Percentiles rank a stretch among this genome's conserved stretches.
Evolutionary conservation across 129 eudicot species (phyloP).

Genomic region (Pseudognaphalium luteoalbum): DNA sequence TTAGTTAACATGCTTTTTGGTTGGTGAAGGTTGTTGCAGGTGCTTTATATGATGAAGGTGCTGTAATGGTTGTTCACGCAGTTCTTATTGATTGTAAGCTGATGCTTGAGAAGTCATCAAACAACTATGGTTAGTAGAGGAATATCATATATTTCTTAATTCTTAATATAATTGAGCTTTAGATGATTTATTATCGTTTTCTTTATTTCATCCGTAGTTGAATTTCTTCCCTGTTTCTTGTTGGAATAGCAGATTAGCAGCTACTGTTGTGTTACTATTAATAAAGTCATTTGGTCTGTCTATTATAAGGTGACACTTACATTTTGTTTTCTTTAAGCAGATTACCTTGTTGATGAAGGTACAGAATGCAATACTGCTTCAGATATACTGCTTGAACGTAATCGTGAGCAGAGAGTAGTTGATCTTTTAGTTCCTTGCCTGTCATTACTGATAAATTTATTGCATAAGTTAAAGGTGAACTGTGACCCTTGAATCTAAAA

Average conservation of each 20-base stretch:
- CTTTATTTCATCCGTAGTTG: not conserved
- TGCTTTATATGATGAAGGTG: conserved; percentile 93
- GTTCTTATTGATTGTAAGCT: conserved; percentile 73
- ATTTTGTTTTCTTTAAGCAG: conserved; percentile 44
- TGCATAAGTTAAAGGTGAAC: conserved; percentile 72
- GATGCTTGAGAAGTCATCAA: conserved; percentile 96
- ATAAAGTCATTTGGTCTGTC: not conserved
- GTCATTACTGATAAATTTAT: conserved; percentile 60
- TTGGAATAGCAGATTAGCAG: not conserved
- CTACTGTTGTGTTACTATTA: not conserved
- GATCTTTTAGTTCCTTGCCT: conserved; percentile 83
- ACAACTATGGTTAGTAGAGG: conserved; percentile 79
- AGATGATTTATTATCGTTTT: not conserved
- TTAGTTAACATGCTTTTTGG: conserved; percentile 24
- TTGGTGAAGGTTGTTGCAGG: conserved; percentile 70
- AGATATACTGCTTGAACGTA: conserved; percentile 85
- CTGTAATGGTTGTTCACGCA: conserved; percentile 87
- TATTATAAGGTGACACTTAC: not conserved
- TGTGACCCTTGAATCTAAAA: not conserved
- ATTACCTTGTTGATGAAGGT: conserved; percentile 98
- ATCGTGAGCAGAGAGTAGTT: conserved; percentile 76
- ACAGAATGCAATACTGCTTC: conserved; percentile 86
- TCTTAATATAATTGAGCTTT: not conserved
- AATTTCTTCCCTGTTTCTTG: not conserved
- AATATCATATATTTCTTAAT: not conserved